A percentile compares a stretch with the other conserved stretches of the same genome.
Conservation (phyloP, 2,329 filamentous ascomycete genomes). For the Colletotrichum costaricense region DNA sequence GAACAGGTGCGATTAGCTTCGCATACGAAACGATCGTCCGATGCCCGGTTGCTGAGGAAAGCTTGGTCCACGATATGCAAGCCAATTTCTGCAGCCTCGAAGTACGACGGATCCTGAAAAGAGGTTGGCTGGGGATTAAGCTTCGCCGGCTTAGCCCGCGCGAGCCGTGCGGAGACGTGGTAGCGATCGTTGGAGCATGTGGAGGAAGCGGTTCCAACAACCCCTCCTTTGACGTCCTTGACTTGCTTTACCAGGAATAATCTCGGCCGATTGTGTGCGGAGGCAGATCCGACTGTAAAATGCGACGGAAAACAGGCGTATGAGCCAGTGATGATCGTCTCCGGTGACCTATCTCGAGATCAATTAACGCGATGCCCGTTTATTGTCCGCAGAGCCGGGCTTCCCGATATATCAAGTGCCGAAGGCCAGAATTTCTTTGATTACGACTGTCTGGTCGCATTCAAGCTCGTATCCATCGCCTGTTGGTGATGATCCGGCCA, state of each 20-base stretch:
- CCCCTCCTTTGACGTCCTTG: neutral
- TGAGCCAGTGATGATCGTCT: too few relatives aligned
- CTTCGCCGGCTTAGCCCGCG: neutral
- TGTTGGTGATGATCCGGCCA: neutral
- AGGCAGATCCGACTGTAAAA: slow-evolving; percentile 3
- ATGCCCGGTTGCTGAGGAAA: neutral
- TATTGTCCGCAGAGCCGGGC: neutral
- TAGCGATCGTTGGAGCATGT: neutral
- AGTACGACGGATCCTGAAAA: neutral
- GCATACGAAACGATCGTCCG: slow-evolving; percentile 35
- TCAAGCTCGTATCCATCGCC: neutral
- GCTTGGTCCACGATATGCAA: slow-evolving; percentile 4
- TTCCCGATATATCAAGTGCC: neutral
- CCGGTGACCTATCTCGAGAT: neutral
- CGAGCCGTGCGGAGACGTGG: slow-evolving; percentile 22
- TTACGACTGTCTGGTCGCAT: neutral
- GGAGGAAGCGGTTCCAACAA: neutral
- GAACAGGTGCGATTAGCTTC: slow-evolving; percentile 26
- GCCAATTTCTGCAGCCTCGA: neutral
- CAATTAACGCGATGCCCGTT: neutral
- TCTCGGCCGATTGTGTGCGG: neutral
- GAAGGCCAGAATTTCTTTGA: neutral
- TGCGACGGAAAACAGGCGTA: neutral
- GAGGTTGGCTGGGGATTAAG: neutral
- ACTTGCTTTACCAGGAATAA: neutral